phyloP scores from a whole-genome alignment of 768 basidiomycete species.

The Termitomyces sp. region DNA sequence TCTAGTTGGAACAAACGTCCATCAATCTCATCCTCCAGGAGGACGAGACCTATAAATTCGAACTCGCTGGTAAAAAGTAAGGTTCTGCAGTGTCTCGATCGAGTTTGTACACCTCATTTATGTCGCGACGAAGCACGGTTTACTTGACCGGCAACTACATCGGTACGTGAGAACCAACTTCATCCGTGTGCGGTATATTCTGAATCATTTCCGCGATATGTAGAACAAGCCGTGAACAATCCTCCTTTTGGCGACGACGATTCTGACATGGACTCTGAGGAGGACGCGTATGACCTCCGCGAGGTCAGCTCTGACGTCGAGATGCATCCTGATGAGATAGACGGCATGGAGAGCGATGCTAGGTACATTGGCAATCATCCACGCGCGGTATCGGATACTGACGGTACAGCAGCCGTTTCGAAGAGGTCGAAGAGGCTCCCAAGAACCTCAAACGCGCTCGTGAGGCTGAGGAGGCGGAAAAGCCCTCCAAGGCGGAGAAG shows the following conservation, averaged over 20 bases:
- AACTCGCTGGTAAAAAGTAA: constrained; percentile 79
- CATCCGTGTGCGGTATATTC: background rate
- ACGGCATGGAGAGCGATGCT: constrained; percentile 53
- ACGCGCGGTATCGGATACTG: background rate
- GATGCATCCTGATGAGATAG: constrained; percentile 55
- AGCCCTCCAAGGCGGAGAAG: constrained; percentile 54
- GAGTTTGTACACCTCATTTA: background rate
- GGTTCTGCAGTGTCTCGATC: constrained; percentile 10
- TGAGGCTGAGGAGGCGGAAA: constrained; percentile 42
- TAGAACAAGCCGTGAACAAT: constrained; percentile 51
- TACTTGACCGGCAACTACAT: constrained; percentile 85
- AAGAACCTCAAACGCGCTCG: constrained; percentile 65
- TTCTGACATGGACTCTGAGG: constrained; percentile 39
- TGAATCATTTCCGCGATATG: background rate
- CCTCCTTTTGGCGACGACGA: constrained; percentile 40
- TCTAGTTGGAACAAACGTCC: constrained; percentile 70
- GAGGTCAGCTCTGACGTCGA: constrained; percentile 85
- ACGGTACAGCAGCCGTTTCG: constrained; percentile 51
- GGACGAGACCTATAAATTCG: constrained; percentile 60
- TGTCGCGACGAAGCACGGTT: constrained; percentile 41
- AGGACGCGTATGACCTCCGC: constrained; percentile 50
- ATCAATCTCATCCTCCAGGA: constrained; percentile 68
- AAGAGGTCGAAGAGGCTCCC: constrained; percentile 52
- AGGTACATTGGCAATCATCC: constrained; percentile 29
- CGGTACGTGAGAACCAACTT: constrained; percentile 33